These are phyloP conservation scores for Cordyceps militaris DNA, from an alignment of 2,329 filamentous ascomycete species.

Conservation along the genomic window DNA sequence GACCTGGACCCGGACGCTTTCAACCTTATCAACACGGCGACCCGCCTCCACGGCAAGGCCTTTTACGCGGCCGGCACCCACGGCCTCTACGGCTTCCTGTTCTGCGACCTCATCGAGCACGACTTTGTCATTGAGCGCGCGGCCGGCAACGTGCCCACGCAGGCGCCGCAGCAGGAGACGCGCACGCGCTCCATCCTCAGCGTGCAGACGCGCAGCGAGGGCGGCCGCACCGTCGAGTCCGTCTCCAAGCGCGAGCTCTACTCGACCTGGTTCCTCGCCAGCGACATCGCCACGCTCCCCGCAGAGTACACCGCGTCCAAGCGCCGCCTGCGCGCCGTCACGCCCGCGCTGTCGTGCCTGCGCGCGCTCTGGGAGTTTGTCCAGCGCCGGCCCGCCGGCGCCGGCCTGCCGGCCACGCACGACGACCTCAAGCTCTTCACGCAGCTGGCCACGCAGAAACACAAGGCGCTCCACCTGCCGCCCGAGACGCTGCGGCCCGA, in stretches of 20 bases:
- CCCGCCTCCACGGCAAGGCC: conserved; percentile 66
- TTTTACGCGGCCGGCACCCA: conserved; percentile 88
- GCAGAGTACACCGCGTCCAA: conserved; percentile 60
- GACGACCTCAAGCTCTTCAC: conserved; percentile 73
- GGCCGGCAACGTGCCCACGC: conserved; percentile 64
- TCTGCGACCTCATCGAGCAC: conserved; percentile 85
- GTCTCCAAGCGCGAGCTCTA: conserved; percentile 91
- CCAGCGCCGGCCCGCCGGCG: conserved; percentile 37
- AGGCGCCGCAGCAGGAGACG: conserved; percentile 55
- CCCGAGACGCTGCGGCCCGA: conserved; percentile 59
- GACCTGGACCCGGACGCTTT: conserved; percentile 72
- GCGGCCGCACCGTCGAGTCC: conserved; percentile 65
- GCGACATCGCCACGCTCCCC: conserved; percentile 63
- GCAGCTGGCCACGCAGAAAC: conserved; percentile 66
- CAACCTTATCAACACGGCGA: conserved; percentile 76
- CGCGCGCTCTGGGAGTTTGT: conserved; percentile 83
- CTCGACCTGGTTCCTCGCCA: conserved; percentile 79
- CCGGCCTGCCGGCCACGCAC: conserved; percentile 45
- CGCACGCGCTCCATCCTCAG: conserved; percentile 68
- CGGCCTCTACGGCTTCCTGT: conserved; percentile 91
- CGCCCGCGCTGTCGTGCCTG: conserved; percentile 75
- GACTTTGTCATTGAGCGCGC: conserved; percentile 84
- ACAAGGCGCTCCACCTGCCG: conserved; percentile 66
- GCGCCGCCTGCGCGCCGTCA: conserved; percentile 67
- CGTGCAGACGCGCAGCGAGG: conserved; percentile 63